phyloP scores from a whole-genome alignment of 2,329 filamentous ascomycete genomes.

The Alternaria hordeiaustralica region DNA sequence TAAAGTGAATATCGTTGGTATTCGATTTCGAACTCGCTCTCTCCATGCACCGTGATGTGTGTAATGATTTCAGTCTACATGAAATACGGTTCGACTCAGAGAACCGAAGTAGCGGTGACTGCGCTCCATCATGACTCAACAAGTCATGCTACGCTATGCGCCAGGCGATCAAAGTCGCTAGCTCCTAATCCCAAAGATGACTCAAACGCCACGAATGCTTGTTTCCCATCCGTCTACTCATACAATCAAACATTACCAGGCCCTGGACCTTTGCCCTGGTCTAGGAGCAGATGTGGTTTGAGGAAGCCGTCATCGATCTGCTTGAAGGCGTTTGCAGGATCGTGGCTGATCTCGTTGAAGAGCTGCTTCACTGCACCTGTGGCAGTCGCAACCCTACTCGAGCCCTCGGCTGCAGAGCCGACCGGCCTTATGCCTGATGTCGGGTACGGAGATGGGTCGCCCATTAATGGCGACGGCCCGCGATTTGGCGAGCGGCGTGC shows the following conservation, averaged over 20 bases:
- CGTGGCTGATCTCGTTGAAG: constrained; percentile 77
- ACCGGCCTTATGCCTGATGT: constrained; percentile 45
- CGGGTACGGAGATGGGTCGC: constrained; percentile 45
- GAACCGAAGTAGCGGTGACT: background rate
- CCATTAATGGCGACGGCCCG: constrained; percentile 36
- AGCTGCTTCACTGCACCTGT: constrained; percentile 80
- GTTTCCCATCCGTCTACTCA: background rate
- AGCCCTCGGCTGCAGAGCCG: constrained; percentile 24
- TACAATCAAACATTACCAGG: constrained; percentile 42
- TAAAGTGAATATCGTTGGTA: background rate
- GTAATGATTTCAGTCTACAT: background rate
- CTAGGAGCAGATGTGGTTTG: constrained; percentile 86
- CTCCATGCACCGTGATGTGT: background rate
- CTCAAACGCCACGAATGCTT: constrained; percentile 6
- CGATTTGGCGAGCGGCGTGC: constrained; percentile 56
- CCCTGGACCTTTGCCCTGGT: constrained; percentile 58
- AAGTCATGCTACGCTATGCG: background rate
- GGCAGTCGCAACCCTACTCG: constrained; percentile 64
- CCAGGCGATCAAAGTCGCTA: background rate
- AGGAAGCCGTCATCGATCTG: constrained; percentile 96
- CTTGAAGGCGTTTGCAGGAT: constrained; percentile 87
- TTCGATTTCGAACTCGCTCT: background rate
- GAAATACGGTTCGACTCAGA: background rate
- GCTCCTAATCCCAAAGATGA: background rate
- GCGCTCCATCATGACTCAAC: background rate